phyloP scores from a whole-genome alignment of 2,329 filamentous ascomycete species.

The Monilinia aucupariae region DNA sequence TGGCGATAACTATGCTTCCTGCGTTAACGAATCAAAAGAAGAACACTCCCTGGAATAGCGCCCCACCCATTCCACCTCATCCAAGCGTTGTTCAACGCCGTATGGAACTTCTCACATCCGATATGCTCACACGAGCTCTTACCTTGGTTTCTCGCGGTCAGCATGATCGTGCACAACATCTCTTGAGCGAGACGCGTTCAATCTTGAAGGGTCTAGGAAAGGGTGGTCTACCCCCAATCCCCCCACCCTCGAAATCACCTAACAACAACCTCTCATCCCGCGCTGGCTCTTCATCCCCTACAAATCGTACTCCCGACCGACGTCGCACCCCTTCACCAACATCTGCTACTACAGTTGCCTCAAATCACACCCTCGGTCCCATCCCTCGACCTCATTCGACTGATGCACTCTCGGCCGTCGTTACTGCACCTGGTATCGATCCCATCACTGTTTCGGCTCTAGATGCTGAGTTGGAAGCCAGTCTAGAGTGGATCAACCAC shows the following conservation, averaged over 20 bases:
- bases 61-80: conserved; percentile 87
- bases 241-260: conserved; percentile 44
- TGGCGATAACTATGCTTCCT: conserved; percentile 94
- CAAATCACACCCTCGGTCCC: conserved; percentile 35
- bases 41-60: conserved; percentile 56
- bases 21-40: conserved; percentile 52
- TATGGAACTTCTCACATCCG: conserved; percentile 95
- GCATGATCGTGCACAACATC: conserved; percentile 87
- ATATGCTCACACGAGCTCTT: conserved; percentile 91
- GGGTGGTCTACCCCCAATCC: conserved; percentile 85
- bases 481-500: conserved; percentile 95
- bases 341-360: conserved; percentile 36
- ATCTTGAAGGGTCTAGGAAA: conserved; percentile 96
- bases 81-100: conserved; percentile 91
- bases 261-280: conserved; percentile 11
- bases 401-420: conserved; percentile 40
- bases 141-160: conserved; percentile 87
- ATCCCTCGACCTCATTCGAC: conserved; percentile 50
- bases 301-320: conserved; percentile 33
- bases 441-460: conserved; percentile 74
- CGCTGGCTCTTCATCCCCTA: conserved; percentile 27
- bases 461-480: conserved; percentile 83
- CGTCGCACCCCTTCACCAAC: conserved; percentile 40
- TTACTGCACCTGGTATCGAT: conserved; percentile 72
- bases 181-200: conserved; percentile 86